Evolutionary conservation across 2,329 filamentous ascomycete species (phyloP).

Genomic region (Colletotrichum horii): DNA sequence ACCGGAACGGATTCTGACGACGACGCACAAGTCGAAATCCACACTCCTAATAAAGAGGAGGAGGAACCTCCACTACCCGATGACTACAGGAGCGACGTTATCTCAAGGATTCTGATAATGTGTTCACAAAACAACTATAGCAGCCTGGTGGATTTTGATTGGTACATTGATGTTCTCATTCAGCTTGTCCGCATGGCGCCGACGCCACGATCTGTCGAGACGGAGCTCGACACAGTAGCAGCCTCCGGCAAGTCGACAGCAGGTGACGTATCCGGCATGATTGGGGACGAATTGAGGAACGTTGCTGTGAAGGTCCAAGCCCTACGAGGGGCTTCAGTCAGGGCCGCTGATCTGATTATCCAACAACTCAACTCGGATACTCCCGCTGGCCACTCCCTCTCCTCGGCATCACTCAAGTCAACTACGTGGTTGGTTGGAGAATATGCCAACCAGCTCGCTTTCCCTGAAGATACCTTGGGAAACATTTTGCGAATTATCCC

Average conservation of each 20-base stretch:
- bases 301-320: constrained; percentile 90
- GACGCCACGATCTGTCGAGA: constrained; percentile 44
- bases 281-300: constrained; percentile 87
- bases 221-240: constrained; percentile 36
- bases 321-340: constrained; percentile 79
- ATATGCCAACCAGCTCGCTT: constrained; percentile 75
- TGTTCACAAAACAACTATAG: constrained; percentile 89
- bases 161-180: constrained; percentile 91
- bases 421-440: constrained; percentile 89
- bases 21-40: constrained; percentile 50
- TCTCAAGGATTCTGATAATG: constrained; percentile 84
- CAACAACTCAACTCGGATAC: constrained; percentile 59
- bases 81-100: constrained; percentile 85
- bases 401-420: constrained; percentile 72
- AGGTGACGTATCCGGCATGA: constrained; percentile 66
- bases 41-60: constrained; percentile 36
- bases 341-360: constrained; percentile 80
- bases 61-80: constrained; percentile 73
- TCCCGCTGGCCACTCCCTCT: constrained; percentile 60
- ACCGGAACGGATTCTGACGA: constrained; percentile 53
- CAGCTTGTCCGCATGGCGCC: constrained; percentile 80
- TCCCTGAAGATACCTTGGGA: constrained; percentile 74
- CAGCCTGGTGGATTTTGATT: constrained; percentile 90
- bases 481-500: constrained; percentile 73
- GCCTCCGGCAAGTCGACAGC: constrained; percentile 31